Evolutionary conservation across 805 yeast genomes (phyloP).

Genomic region (Candida vartiovaarae): DNA sequence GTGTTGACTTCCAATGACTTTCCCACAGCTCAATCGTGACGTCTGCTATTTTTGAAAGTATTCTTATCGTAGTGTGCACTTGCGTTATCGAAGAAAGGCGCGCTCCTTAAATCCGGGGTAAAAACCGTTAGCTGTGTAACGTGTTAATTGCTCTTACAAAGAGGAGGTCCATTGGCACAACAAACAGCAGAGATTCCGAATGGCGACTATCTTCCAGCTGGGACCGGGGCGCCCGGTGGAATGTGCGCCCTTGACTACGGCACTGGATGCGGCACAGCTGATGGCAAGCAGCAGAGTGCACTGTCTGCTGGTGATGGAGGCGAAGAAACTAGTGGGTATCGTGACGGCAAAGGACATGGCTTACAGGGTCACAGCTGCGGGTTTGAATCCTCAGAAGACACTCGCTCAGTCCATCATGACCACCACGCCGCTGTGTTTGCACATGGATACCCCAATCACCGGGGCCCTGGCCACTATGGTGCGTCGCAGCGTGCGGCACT

Average conservation of each 20-base stretch:
- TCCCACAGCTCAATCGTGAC: no score
- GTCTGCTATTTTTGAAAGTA: no score
- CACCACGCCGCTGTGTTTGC: slow-evolving; percentile 28
- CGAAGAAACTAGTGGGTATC: slow-evolving; percentile 28
- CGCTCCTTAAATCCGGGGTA: no score
- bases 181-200: not conserved
- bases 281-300: slow-evolving; percentile 36
- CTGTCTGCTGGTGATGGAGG: slow-evolving; percentile 33
- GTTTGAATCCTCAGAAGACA: slow-evolving; percentile 22
- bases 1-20: slow-evolving; percentile 25
- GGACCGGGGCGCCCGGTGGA: slow-evolving; percentile 32
- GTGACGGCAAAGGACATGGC: slow-evolving; percentile 43
- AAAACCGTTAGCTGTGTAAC: no score
- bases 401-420: slow-evolving; percentile 35
- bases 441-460: slow-evolving; percentile 32
- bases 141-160: no score
- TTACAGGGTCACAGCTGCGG: slow-evolving; percentile 31
- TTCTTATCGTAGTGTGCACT: no score
- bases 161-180: no score
- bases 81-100: no score
- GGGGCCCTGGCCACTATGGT: slow-evolving; percentile 38
- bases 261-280: slow-evolving; percentile 26
- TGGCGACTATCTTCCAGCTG: slow-evolving; percentile 17
- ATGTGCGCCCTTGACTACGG: slow-evolving; percentile 28
- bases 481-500: slow-evolving; percentile 33